A percentile compares a stretch with the other conserved stretches of the same genome.
Evolutionary conservation across 2,329 filamentous ascomycete species (phyloP).

Genomic region (Aspergillus sp.): DNA sequence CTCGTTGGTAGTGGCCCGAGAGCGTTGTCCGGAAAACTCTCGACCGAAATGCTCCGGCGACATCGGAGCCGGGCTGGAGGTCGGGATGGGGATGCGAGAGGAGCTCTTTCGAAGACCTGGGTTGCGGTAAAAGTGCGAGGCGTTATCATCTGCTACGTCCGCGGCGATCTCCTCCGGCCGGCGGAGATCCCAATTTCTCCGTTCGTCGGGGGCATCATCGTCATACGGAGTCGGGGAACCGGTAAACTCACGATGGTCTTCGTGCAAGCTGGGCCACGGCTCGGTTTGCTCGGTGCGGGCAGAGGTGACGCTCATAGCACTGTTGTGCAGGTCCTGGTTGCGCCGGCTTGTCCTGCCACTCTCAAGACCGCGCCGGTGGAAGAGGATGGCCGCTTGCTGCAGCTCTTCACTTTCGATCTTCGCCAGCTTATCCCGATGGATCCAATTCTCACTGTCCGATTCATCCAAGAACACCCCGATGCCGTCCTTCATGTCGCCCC

Average conservation of each 20-base stretch:
- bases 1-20: constrained; percentile 57
- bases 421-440: constrained; percentile 51
- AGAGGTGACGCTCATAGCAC: constrained; percentile 26
- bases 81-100: constrained; percentile 85
- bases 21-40: constrained; percentile 66
- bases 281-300: constrained; percentile 31
- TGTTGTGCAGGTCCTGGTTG: constrained; percentile 37
- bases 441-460: constrained; percentile 46
- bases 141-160: constrained; percentile 31
- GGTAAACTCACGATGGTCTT: constrained; percentile 31
- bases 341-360: constrained; percentile 36
- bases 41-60: constrained; percentile 70
- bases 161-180: constrained; percentile 73
- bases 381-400: constrained; percentile 47
- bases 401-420: constrained; percentile 52
- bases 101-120: constrained; percentile 58
- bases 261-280: constrained; percentile 34
- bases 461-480: constrained; percentile 14
- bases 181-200: constrained; percentile 68
- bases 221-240: constrained; percentile 37
- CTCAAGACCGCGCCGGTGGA: constrained; percentile 32
- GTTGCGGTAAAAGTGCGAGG: constrained; percentile 52
- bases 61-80: constrained; percentile 74
- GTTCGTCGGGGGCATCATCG: constrained; percentile 40
- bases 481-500: constrained; percentile 19